Evolutionary conservation across 805 yeast genomes (phyloP).

Genomic region (Sporopachydermia lactativora): DNA sequence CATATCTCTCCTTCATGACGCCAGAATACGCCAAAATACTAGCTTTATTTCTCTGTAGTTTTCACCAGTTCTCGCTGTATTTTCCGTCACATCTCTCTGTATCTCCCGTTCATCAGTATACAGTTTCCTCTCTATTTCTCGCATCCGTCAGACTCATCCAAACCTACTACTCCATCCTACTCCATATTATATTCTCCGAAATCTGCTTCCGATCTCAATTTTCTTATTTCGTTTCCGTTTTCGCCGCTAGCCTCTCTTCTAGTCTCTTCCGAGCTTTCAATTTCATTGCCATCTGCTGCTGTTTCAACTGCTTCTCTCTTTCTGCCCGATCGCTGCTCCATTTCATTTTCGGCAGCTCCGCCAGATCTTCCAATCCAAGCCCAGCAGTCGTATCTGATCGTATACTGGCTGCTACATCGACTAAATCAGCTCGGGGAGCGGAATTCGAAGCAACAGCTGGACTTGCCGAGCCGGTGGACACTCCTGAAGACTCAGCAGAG

Average conservation of each 20-base stretch:
- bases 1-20: too few relatives aligned
- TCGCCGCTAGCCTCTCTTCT: conserved; percentile 14
- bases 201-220: too few relatives aligned
- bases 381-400: neutral
- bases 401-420: neutral
- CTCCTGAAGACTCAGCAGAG: neutral
- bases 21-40: too few relatives aligned
- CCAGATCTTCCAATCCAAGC: neutral
- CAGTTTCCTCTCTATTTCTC: too few relatives aligned
- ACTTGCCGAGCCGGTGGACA: neutral
- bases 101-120: too few relatives aligned
- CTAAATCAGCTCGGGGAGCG: neutral
- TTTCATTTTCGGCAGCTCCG: conserved; percentile 10
- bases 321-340: conserved; percentile 31
- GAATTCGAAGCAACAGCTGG: neutral
- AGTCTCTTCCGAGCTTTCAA: conserved; percentile 47
- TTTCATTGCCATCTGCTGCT: conserved; percentile 43
- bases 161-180: too few relatives aligned
- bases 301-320: conserved; percentile 29
- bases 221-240: too few relatives aligned
- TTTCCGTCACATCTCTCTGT: too few relatives aligned
- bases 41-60: too few relatives aligned
- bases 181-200: too few relatives aligned
- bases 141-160: too few relatives aligned
- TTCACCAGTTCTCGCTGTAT: too few relatives aligned